A percentile compares a stretch with the other conserved stretches of the same genome.
phyloP scores from a whole-genome alignment of 176 grass and related monocot species.

The Eleusine indica region DNA sequence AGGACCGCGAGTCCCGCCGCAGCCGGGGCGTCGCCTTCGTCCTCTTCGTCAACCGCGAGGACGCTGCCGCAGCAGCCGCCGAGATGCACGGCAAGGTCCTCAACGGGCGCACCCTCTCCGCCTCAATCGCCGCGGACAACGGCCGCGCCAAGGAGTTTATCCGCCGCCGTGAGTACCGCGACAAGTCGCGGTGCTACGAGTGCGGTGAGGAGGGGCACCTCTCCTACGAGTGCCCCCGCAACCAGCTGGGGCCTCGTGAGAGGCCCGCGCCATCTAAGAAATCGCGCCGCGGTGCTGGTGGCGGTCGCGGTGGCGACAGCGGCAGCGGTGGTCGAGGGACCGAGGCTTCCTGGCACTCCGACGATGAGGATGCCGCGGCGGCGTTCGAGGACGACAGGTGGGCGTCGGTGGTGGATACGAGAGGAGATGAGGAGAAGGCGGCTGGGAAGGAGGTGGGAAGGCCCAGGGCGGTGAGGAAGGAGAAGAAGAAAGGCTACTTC shows the following conservation, averaged over 20 bases:
- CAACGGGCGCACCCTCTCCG: constrained; percentile 66
- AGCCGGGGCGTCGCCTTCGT: constrained; percentile 89
- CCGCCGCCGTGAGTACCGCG: constrained; percentile 80
- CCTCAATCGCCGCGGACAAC: constrained; percentile 86
- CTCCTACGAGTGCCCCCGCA: constrained; percentile 95
- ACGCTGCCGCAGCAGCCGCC: constrained; percentile 48
- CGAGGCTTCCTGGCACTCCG: constrained; percentile 28
- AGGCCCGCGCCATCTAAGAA: constrained; percentile 59
- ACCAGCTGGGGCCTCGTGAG: constrained; percentile 85
- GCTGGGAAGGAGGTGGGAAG: constrained; percentile 35
- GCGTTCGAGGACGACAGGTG: constrained; percentile 62
- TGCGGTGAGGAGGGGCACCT: constrained; percentile 83
- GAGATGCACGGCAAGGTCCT: constrained; percentile 59
- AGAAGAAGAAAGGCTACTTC: constrained; percentile 92
- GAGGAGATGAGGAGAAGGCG: constrained; percentile 55
- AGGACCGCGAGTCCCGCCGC: constrained; percentile 70
- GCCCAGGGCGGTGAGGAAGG: constrained; percentile 57
- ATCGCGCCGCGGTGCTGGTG: constrained; percentile 24
- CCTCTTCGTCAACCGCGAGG: constrained; percentile 76
- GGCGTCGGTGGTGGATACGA: constrained; percentile 61
- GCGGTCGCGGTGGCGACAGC: background rate
- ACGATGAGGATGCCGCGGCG: constrained; percentile 21
- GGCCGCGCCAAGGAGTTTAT: constrained; percentile 89
- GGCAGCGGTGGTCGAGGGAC: background rate
- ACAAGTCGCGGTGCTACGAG: constrained; percentile 91